Base-by-base conservation (phyloP, 2,329 filamentous ascomycete species). In the Zarea fungicola region DNA sequence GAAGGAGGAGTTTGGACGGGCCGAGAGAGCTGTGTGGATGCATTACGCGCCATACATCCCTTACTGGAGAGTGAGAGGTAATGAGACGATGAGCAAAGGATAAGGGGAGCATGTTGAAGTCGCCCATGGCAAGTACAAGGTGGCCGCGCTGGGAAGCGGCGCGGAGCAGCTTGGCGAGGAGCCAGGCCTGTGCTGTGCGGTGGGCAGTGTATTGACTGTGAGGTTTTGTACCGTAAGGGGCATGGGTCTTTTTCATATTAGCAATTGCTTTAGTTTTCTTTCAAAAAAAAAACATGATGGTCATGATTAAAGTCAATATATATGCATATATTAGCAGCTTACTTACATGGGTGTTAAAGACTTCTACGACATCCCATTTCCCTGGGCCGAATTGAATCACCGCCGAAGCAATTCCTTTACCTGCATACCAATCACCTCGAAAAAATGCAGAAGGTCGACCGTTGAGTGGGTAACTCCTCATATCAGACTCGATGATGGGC, bases 61-160 rank as follows among this genome's bases (percentile, higher is more conserved):
- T 78, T 23, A 95, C 84, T 13, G 85, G 84, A 9, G 85, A 82
- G 61, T 90, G 84, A 4, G 83, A 81, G 50, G 85, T 87, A 57
- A 99, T 84, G 55, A 97, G 76, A 47, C 83, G 80, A 69, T 97
- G 89, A 26, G 87, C 85, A 53, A 96, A 80, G 22, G 89, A 95
- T 34, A 85, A 69, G 1, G 93, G 93, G n/a, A 89, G 74, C 86
- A 96, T 95, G 70, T 97, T 97, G 72, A 97, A 96, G 71, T 97
- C 93, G 22, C 93, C 93, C 47, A 96, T 72, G 6, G 84, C 91
- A 36, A 97, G 73, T 44, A 91, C 90, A 25, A 97, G 75, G 63
- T 92, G 87, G 6, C 90, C 89, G 13, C 85, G 76, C 57, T 90
- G 86, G 1, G 84, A 79, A 37, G 92, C 91, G 50, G 81, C 86